phyloP scores from a whole-genome alignment of 805 yeast species.

The Scheffersomyces ergatensis region DNA sequence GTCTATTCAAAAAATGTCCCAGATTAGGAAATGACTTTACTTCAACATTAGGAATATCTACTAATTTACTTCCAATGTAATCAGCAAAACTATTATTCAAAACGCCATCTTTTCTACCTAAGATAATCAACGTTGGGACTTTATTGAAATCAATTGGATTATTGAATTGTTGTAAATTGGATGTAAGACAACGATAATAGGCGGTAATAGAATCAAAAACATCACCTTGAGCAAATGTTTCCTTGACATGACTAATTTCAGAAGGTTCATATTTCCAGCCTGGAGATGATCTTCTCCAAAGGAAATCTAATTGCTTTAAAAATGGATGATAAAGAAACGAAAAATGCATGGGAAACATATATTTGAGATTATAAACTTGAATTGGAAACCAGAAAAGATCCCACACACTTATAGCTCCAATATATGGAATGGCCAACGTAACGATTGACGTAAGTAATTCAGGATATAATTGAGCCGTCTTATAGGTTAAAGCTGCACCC shows the following conservation, averaged over 20 bases:
- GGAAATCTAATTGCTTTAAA: constrained; percentile 17
- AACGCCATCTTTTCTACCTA: constrained; percentile 38
- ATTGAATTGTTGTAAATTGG: constrained; percentile 13
- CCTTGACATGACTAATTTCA: constrained; percentile 26
- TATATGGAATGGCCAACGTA: constrained; percentile 39
- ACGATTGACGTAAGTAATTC: constrained; percentile 28
- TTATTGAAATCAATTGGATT: constrained; percentile 29
- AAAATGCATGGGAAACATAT: constrained; percentile 37
- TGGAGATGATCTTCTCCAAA: constrained; percentile 42
- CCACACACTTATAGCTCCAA: constrained; percentile 25
- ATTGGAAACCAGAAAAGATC: constrained; percentile 28
- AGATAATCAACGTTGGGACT: constrained; percentile 35
- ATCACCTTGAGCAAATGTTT: constrained; percentile 19
- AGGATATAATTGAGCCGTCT: constrained; percentile 33
- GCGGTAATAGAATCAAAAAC: constrained; percentile 35
- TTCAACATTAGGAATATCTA: constrained; percentile 15
- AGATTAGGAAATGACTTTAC: constrained; percentile 22
- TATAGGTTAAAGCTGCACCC: constrained; percentile 40
- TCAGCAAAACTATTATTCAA: constrained; percentile 27
- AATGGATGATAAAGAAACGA: constrained; percentile 18
- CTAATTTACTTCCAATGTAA: constrained; percentile 18
- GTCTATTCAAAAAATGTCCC: constrained; percentile 42
- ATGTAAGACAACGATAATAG: constrained; percentile 31
- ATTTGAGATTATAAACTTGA: constrained; percentile 32
- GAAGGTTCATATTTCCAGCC: constrained; percentile 27